phyloP scores from a whole-genome alignment of 176 grass and related monocot species.

The Triticum urartu region DNA sequence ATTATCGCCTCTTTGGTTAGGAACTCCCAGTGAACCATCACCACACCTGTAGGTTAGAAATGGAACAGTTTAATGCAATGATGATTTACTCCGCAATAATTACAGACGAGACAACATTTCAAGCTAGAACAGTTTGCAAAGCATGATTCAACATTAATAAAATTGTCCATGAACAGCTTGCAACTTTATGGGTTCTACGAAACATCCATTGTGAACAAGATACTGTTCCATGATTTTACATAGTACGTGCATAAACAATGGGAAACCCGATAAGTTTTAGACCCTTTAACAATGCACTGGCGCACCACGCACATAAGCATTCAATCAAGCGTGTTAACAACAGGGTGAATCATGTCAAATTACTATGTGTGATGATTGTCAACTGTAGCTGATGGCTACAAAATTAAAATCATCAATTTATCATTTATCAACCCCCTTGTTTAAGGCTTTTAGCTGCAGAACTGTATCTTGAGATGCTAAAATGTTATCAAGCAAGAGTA shows the following conservation, averaged over 20 bases:
- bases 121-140: neutral
- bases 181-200: neutral
- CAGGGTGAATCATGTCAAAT: constrained; percentile 3
- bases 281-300: neutral
- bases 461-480: constrained; percentile 2
- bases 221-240: neutral
- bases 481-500: constrained; percentile 3
- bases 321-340: neutral
- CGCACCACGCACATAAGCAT: neutral
- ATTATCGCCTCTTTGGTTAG: constrained; percentile 95
- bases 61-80: constrained; percentile 1
- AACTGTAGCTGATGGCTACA: neutral
- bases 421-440: neutral
- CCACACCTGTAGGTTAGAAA: constrained; percentile 66
- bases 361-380: neutral
- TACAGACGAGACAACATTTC: constrained; percentile 5
- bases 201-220: neutral
- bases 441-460: constrained; percentile 1
- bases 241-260: neutral
- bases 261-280: constrained; percentile 16
- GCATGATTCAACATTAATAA: neutral
- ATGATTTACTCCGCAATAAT: constrained; percentile 2
- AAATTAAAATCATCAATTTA: neutral
- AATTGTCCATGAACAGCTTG: neutral
- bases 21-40: constrained; percentile 90